Evolutionary conservation across 805 yeast species (phyloP).

Genomic region (Cyberlindnera subsufficiens): DNA sequence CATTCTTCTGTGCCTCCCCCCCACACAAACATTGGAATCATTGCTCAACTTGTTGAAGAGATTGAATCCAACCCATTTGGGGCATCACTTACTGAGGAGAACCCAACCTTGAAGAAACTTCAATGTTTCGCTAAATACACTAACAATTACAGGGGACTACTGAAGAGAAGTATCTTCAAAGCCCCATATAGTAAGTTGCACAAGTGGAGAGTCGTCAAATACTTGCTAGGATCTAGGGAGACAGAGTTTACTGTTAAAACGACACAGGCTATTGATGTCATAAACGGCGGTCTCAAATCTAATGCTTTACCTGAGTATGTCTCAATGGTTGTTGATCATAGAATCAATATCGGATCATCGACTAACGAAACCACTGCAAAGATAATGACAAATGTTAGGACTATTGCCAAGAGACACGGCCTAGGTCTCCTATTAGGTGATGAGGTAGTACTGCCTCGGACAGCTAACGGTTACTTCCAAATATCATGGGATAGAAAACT

Average conservation of each 20-base stretch:
- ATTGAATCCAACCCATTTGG: conserved; percentile 50
- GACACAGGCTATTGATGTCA: conserved; percentile 45
- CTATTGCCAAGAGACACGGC: conserved; percentile 36
- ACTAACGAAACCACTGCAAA: conserved; percentile 25
- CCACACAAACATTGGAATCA: conserved; percentile 65
- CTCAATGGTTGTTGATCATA: conserved; percentile 43
- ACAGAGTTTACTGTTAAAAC: conserved; percentile 28
- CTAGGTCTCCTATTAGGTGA: conserved; percentile 16
- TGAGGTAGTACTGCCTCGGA: conserved; percentile 9
- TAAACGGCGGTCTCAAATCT: conserved; percentile 57
- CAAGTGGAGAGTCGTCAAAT: conserved; percentile 29
- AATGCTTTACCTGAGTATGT: conserved; percentile 62
- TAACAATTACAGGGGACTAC: conserved; percentile 10
- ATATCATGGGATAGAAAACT: conserved; percentile 26
- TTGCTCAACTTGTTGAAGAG: conserved; percentile 42
- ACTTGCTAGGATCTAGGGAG: conserved; percentile 35
- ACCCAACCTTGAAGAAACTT: conserved; percentile 46
- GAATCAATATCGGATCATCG: conserved; percentile 44
- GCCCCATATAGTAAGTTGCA: conserved; percentile 28
- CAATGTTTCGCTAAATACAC: conserved; percentile 53
- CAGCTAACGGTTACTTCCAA: conserved; percentile 34
- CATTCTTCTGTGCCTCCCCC: conserved; percentile 66
- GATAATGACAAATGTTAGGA: conserved; percentile 25
- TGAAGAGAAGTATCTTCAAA: conserved; percentile 26
- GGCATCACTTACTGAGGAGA: conserved; percentile 35